These are phyloP conservation scores for Dissophora globulifera DNA, from an alignment of 192 early-diverging fungal species.

Conservation along the genomic window DNA sequence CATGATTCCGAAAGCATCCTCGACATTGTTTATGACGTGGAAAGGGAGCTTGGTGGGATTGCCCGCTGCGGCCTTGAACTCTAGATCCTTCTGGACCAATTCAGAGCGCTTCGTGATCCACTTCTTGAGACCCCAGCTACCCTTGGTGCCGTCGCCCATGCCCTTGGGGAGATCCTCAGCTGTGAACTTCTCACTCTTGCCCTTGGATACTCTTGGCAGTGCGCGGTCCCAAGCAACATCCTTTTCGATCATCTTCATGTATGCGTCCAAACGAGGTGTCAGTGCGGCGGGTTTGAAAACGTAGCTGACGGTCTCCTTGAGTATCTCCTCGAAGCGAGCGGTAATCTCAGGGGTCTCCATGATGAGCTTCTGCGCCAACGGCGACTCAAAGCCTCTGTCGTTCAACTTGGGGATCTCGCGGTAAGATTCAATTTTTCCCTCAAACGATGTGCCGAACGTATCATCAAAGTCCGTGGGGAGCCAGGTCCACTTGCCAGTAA, in stretches of 20 bases:
- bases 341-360: conserved; percentile 51
- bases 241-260: conserved; percentile 51
- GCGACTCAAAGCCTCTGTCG: conserved; percentile 19
- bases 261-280: conserved; percentile 41
- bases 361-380: conserved; percentile 42
- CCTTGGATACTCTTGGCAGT: conserved; percentile 14
- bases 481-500: conserved; percentile 51
- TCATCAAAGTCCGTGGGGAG: conserved; percentile 59
- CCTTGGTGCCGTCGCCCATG: conserved; percentile 1
- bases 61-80: conserved; percentile 17
- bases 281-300: conserved; percentile 57
- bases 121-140: conserved; percentile 13
- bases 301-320: conserved; percentile 53
- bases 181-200: conserved; percentile 29
- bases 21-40: conserved; percentile 17
- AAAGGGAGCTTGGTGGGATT: conserved; percentile 9
- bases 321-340: conserved; percentile 45
- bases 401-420: conserved; percentile 39
- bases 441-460: conserved; percentile 52
- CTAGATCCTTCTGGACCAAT: conserved; percentile 11
- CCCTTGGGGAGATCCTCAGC: conserved; percentile 21
- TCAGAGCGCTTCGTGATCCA: conserved; percentile 20
- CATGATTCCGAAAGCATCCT: conserved; percentile 11
- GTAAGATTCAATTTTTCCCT: conserved; percentile 29
- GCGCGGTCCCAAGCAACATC: conserved; percentile 57